A percentile compares a stretch with the other conserved stretches of the same genome.
These are phyloP conservation scores for Daedaleopsis sinensis DNA, from an alignment of 768 basidiomycete species.

Conservation along the genomic window DNA sequence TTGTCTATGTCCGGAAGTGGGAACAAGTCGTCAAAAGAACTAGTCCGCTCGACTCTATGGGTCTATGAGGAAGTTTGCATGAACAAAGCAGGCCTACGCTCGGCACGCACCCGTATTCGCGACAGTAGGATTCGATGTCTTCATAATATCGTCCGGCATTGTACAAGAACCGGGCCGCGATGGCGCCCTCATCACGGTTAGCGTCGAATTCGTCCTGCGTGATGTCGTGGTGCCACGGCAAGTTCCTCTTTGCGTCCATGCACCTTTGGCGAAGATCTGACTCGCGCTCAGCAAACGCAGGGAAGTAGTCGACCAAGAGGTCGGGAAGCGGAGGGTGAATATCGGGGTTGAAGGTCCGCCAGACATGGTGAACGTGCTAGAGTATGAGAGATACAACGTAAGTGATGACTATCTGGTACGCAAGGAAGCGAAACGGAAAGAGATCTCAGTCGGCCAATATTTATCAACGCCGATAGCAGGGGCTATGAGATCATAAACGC, in stretches of 20 bases:
- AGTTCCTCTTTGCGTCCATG: neutral
- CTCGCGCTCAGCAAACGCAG: conserved; percentile 6
- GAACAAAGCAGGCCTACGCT: neutral
- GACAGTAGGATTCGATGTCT: conserved; percentile 15
- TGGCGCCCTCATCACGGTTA: conserved; percentile 1
- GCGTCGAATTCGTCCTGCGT: conserved; percentile 7
- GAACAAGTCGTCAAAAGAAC: conserved; percentile 12
- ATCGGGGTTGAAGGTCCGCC: conserved; percentile 7
- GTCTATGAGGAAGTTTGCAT: too few species aligned
- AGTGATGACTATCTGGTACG: too few species aligned
- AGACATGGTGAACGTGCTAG: conserved; percentile 20
- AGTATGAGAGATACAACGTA: neutral
- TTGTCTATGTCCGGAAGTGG: conserved; percentile 6
- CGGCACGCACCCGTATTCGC: conserved; percentile 5
- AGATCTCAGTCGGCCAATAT: neutral
- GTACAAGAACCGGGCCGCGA: conserved; percentile 14
- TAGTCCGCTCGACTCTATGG: neutral
- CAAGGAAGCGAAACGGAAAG: neutral
- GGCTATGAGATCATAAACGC: neutral
- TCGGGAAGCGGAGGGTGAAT: conserved; percentile 1
- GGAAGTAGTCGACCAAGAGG: conserved; percentile 13
- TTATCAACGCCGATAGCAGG: neutral
- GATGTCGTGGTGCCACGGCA: conserved; percentile 15
- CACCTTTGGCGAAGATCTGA: conserved; percentile 6
- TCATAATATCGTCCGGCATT: conserved; percentile 13